A percentile compares a stretch with the other conserved stretches of the same genome.
These are phyloP conservation scores for Pseudogymnoascus sp. DNA, from an alignment of 2,329 filamentous ascomycete genomes.

Conservation along the genomic window DNA sequence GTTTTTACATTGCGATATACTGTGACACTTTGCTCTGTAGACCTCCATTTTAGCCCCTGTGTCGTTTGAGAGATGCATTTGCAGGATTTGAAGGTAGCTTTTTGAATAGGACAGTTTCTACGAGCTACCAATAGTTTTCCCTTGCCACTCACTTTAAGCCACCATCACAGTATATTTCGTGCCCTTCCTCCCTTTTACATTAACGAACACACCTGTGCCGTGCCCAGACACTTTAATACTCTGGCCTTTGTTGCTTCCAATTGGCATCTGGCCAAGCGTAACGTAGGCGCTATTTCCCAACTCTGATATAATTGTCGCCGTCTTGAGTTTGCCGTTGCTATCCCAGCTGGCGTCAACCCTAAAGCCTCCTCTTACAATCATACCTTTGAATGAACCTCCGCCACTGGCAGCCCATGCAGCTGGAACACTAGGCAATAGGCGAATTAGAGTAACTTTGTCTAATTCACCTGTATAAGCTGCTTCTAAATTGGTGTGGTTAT, in stretches of 20 bases:
- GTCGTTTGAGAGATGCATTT: not conserved
- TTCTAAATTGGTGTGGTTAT: not conserved
- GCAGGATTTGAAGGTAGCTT: not conserved
- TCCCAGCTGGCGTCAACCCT: constrained; percentile 18
- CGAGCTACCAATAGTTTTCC: not conserved
- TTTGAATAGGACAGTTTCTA: not conserved
- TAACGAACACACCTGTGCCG: not conserved
- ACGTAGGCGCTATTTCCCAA: not conserved
- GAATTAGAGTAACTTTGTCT: not conserved
- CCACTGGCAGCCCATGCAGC: constrained; percentile 17
- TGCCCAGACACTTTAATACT: not conserved
- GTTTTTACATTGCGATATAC: not conserved
- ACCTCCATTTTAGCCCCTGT: not conserved
- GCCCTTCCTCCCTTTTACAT: not conserved
- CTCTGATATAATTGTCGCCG: not conserved
- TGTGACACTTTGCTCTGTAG: not conserved
- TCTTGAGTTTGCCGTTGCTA: not conserved
- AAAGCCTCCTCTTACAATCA: constrained; percentile 18
- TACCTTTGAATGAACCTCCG: constrained; percentile 16
- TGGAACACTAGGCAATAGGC: constrained; percentile 23
- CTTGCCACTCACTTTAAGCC: not conserved
- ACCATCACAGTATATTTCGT: constrained; percentile 1
- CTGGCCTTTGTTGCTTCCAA: not conserved
- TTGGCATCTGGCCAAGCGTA: not conserved
- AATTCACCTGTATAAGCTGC: not conserved